A percentile compares a stretch with the other conserved stretches of the same genome.
Evolutionary conservation across 2,329 filamentous ascomycete genomes (phyloP).

Genomic region (Gnomoniopsis sp.): DNA sequence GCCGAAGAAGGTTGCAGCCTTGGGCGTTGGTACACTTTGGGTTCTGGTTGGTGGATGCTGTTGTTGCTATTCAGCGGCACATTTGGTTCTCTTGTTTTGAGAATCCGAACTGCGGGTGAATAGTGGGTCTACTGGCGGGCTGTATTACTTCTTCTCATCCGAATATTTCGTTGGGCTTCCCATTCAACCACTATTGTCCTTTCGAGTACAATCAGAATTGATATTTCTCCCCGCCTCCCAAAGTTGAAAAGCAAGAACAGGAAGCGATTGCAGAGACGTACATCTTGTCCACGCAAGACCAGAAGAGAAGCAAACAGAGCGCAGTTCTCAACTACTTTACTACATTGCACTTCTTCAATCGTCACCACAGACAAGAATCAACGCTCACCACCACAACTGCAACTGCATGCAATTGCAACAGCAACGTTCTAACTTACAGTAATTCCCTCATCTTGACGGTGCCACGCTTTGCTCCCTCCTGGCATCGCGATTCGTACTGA

Average conservation of each 20-base stretch:
- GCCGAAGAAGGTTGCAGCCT: conserved; percentile 18
- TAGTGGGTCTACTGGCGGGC: conserved; percentile 26
- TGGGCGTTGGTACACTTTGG: conserved; percentile 14
- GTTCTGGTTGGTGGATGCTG: conserved; percentile 14
- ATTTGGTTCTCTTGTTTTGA: conserved; percentile 18
- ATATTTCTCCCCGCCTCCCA: conserved; percentile 37
- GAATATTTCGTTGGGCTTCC: conserved; percentile 26
- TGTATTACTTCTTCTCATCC: conserved; percentile 31
- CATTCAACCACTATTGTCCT: conserved; percentile 29
- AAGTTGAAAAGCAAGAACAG: conserved; percentile 27
- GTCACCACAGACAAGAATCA: conserved; percentile 2
- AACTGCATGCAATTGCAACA: conserved; percentile 20
- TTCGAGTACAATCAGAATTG: conserved; percentile 51
- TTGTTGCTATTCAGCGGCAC: conserved; percentile 23
- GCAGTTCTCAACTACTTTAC: conserved; percentile 16
- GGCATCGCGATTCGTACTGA: conserved; percentile 6
- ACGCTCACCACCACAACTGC: conserved; percentile 19
- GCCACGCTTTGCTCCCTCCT: background rate
- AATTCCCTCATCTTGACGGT: conserved; percentile 6
- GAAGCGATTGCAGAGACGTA: conserved; percentile 18
- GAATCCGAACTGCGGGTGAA: conserved; percentile 16
- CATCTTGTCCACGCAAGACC: conserved; percentile 20
- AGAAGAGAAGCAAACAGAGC: conserved; percentile 21
- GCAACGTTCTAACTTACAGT: conserved; percentile 8
- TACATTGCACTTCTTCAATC: conserved; percentile 5